A percentile compares a stretch with the other conserved stretches of the same genome.
Conservation (phyloP, 371 early-diverging fungal species). For the Nematocida sp. region DNA sequence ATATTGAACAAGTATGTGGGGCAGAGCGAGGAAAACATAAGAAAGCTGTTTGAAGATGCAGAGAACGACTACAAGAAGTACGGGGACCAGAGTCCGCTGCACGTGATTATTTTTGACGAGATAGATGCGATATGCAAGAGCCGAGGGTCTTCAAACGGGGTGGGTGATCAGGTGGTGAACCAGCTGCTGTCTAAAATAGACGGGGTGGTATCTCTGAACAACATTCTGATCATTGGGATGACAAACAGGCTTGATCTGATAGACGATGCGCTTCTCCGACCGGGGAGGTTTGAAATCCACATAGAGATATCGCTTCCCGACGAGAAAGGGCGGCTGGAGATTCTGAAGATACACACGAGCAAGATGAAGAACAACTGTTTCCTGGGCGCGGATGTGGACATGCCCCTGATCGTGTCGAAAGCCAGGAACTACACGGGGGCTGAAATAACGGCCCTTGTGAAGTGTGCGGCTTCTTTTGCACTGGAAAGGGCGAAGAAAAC, state of each 20-base stretch:
- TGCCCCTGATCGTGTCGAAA: slow-evolving; percentile 75
- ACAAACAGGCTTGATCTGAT: slow-evolving; percentile 66
- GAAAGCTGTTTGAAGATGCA: slow-evolving; percentile 90
- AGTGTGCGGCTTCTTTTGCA: slow-evolving; percentile 94
- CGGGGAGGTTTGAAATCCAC: slow-evolving; percentile 68
- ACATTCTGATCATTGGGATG: slow-evolving; percentile 66
- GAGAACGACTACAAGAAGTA: slow-evolving; percentile 83
- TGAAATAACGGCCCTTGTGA: slow-evolving; percentile 91
- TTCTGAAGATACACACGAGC: slow-evolving; percentile 75
- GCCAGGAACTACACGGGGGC: slow-evolving; percentile 99
- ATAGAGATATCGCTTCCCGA: slow-evolving; percentile 70
- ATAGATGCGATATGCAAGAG: slow-evolving; percentile 98
- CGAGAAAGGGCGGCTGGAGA: slow-evolving; percentile 70
- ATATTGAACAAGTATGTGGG: slow-evolving; percentile 96
- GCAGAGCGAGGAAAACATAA: slow-evolving; percentile 92
- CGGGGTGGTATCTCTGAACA: slow-evolving; percentile 63
- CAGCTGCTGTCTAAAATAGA: slow-evolving; percentile 84
- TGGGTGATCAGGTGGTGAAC: slow-evolving; percentile 96
- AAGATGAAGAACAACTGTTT: slow-evolving; percentile 78
- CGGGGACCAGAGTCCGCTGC: slow-evolving; percentile 82
- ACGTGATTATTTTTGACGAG: slow-evolving; percentile 98
- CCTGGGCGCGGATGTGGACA: slow-evolving; percentile 76
- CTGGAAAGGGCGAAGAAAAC: slow-evolving; percentile 86
- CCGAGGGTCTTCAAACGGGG: slow-evolving; percentile 85
- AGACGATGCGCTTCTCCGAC: slow-evolving; percentile 63